Percentiles rank a stretch among this genome's conserved stretches.
Evolutionary conservation across 768 basidiomycete genomes (phyloP).

Genomic region (Leccinum arenicola): DNA sequence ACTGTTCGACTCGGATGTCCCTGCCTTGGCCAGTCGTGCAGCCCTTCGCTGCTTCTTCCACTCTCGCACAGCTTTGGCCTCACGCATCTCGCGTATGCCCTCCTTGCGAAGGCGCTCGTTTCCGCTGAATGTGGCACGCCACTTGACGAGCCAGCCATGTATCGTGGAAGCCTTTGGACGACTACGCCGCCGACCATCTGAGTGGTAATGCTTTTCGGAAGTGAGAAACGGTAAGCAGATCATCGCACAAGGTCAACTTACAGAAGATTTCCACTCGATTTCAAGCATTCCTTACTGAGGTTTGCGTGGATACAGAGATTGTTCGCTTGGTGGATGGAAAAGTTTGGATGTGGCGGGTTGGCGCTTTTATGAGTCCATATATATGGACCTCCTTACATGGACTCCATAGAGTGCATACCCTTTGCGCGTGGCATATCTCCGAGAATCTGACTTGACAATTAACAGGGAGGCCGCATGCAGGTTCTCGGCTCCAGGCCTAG

Average conservation of each 20-base stretch:
- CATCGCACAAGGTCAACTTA: constrained; percentile 15
- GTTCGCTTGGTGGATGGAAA: constrained; percentile 9
- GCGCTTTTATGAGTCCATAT: constrained; percentile 13
- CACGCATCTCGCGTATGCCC: constrained; percentile 72
- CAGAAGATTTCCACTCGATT: constrained; percentile 35
- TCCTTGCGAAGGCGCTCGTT: constrained; percentile 59
- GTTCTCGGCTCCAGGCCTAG: not conserved
- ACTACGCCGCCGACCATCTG: constrained; percentile 41
- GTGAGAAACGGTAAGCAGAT: not conserved
- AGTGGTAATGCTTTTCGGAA: constrained; percentile 30
- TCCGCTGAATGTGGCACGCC: constrained; percentile 67
- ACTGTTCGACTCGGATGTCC: constrained; percentile 3
- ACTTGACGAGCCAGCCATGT: constrained; percentile 80
- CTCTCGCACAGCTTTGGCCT: constrained; percentile 41
- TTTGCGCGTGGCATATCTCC: constrained; percentile 20
- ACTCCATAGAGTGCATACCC: constrained; percentile 8
- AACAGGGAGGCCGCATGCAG: not conserved
- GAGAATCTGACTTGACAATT: constrained; percentile 4
- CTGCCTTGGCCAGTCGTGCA: constrained; percentile 18
- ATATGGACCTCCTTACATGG: constrained; percentile 20
- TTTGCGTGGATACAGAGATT: constrained; percentile 4
- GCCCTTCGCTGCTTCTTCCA: constrained; percentile 27
- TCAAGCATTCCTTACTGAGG: constrained; percentile 21
- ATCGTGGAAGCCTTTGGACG: constrained; percentile 54
- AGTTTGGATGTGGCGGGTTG: constrained; percentile 9